phyloP scores from a whole-genome alignment of 495 filamentous ascomycete species.

The Penicillium macrosclerotiorum region DNA sequence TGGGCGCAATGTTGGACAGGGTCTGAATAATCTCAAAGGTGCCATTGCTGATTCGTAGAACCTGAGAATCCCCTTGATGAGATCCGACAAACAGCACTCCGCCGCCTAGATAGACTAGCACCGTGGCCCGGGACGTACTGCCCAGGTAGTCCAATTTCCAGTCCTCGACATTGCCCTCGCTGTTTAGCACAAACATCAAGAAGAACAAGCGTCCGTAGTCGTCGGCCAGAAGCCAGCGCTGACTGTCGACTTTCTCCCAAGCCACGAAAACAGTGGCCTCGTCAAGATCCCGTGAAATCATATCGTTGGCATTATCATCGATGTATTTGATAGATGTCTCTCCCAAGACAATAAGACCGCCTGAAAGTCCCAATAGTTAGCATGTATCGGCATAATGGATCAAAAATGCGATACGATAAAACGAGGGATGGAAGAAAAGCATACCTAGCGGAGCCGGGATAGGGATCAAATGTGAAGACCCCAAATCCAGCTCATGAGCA shows the following conservation, averaged over 20 bases:
- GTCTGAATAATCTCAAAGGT: conserved; percentile 69
- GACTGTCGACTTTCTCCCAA: conserved; percentile 80
- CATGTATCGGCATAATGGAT: not conserved
- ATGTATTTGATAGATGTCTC: conserved; percentile 84
- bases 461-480: conserved; percentile 80
- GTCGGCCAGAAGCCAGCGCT: conserved; percentile 82
- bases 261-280: conserved; percentile 80
- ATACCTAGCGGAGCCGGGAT: conserved; percentile 61
- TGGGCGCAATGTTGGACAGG: conserved; percentile 81
- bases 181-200: conserved; percentile 68
- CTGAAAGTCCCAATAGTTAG: conserved; percentile 31
- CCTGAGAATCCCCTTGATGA: conserved; percentile 87
- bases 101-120: conserved; percentile 74
- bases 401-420: not conserved
- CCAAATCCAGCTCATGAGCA: conserved; percentile 64
- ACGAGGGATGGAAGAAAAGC: conserved; percentile 13
- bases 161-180: conserved; percentile 57
- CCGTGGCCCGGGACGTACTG: conserved; percentile 67
- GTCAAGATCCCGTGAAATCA: conserved; percentile 57
- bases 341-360: conserved; percentile 78
- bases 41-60: conserved; percentile 60
- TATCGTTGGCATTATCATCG: conserved; percentile 64
- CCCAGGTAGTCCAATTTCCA: conserved; percentile 70
- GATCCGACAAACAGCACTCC: conserved; percentile 83
- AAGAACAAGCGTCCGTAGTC: conserved; percentile 83